Evolutionary conservation across 306 rosid species (phyloP).

Genomic region (Carpinus viminea): DNA sequence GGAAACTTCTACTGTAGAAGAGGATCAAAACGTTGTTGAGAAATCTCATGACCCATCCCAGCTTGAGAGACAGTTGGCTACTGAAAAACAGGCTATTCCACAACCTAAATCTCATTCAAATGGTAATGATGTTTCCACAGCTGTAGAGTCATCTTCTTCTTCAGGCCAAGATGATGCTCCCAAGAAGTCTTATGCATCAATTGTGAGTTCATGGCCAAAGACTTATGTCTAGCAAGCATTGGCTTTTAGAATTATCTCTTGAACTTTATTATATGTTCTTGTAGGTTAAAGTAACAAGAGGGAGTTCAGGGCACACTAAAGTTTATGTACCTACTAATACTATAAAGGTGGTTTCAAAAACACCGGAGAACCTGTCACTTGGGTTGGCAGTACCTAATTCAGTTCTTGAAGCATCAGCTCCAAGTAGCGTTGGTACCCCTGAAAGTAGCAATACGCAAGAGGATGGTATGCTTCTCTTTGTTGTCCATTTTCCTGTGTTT

Average conservation of each 20-base stretch:
- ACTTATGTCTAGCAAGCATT: conserved; percentile 21
- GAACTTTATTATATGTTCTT: conserved; percentile 34
- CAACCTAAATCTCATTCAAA: conserved; percentile 50
- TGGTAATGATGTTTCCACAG: conserved; percentile 48
- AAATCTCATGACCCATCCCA: conserved; percentile 41
- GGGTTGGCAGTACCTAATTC: conserved; percentile 38
- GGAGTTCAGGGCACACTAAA: conserved; percentile 46
- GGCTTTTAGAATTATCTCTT: conserved; percentile 20
- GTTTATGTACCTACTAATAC: conserved; percentile 61
- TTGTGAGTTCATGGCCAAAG: conserved; percentile 45
- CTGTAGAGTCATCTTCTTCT: conserved; percentile 38
- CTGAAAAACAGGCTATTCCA: conserved; percentile 36
- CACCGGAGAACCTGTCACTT: conserved; percentile 36
- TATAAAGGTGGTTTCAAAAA: conserved; percentile 38
- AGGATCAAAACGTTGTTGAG: conserved; percentile 40
- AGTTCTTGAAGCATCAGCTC: conserved; percentile 46
- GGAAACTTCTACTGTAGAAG: conserved; percentile 32
- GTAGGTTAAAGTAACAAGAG: conserved; percentile 67
- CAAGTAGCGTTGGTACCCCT: conserved; percentile 32
- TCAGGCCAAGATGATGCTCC: conserved; percentile 52
- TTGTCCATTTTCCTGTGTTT: conserved; percentile 15
- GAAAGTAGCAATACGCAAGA: conserved; percentile 48
- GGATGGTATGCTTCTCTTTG: conserved; percentile 46
- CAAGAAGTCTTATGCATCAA: conserved; percentile 78
- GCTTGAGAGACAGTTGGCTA: conserved; percentile 37